Conservation (phyloP, 805 yeast species). For the Starmerella floricola region DNA sequence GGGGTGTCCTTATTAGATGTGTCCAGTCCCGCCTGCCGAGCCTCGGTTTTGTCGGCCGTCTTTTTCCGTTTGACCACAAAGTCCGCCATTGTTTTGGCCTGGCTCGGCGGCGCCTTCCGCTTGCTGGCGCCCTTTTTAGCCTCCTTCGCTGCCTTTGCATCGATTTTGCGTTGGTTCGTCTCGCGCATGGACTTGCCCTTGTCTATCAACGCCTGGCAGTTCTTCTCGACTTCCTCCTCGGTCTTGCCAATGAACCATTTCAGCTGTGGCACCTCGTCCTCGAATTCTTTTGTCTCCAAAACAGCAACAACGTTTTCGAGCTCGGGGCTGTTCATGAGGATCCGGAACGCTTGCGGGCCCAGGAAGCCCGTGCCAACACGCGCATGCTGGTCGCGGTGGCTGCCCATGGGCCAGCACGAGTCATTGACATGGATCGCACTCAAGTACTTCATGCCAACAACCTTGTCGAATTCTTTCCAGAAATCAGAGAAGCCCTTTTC, state of each 20-base stretch:
- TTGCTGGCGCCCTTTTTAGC: neutral
- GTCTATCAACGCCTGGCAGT: slow-evolving; percentile 38
- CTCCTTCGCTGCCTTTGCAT: slow-evolving; percentile 37
- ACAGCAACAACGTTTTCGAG: slow-evolving; percentile 62
- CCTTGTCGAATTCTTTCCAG: slow-evolving; percentile 63
- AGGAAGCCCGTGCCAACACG: slow-evolving; percentile 78
- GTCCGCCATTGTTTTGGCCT: neutral
- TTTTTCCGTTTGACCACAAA: slow-evolving; percentile 6
- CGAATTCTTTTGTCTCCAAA: slow-evolving; percentile 54
- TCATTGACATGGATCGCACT: slow-evolving; percentile 83
- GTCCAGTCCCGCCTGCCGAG: too few relatives aligned
- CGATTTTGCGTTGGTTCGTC: slow-evolving; percentile 54
- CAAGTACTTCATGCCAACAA: slow-evolving; percentile 63
- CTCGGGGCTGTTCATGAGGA: slow-evolving; percentile 55
- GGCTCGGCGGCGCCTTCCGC: neutral
- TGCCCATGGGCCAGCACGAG: slow-evolving; percentile 85
- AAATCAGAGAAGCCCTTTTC: slow-evolving; percentile 47
- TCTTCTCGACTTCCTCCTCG: slow-evolving; percentile 41
- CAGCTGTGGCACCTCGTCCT: slow-evolving; percentile 59
- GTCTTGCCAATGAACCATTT: slow-evolving; percentile 63
- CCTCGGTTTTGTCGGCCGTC: neutral
- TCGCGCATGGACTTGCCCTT: slow-evolving; percentile 59
- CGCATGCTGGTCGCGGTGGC: slow-evolving; percentile 86
- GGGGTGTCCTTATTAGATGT: too few relatives aligned
- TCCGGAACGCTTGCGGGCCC: slow-evolving; percentile 73